A percentile compares a stretch with the other conserved stretches of the same genome.
phyloP scores from a whole-genome alignment of 306 rosid genomes.

The Quercus robur region DNA sequence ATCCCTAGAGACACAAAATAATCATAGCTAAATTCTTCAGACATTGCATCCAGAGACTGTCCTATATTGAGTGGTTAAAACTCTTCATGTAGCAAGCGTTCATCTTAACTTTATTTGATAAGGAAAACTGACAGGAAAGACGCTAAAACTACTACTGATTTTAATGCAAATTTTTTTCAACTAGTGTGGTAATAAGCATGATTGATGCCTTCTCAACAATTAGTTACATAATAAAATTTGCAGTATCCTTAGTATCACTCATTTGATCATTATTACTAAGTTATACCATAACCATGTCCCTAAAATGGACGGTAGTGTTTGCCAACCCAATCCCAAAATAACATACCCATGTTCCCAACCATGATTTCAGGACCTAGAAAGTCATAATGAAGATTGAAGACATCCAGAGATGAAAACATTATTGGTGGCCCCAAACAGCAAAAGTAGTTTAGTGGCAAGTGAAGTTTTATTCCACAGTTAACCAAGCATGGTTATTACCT shows the following conservation, averaged over 20 bases:
- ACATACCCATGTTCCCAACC: not conserved
- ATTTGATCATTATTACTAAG: not conserved
- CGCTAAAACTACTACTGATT: too few relatives aligned
- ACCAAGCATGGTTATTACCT: not conserved
- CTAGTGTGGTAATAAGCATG: too few relatives aligned
- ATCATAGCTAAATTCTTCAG: not conserved
- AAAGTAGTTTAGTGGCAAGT: not conserved
- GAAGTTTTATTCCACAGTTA: not conserved
- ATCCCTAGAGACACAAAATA: not conserved
- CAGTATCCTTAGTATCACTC: too few relatives aligned
- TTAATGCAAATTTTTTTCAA: too few relatives aligned
- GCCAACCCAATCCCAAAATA: not conserved
- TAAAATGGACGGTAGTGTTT: not conserved
- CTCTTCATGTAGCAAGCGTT: too few relatives aligned
- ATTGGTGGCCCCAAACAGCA: not conserved
- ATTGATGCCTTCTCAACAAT: too few relatives aligned
- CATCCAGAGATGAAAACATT: not conserved
- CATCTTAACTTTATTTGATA: too few relatives aligned
- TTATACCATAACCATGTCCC: not conserved
- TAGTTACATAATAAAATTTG: too few relatives aligned
- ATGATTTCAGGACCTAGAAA: not conserved
- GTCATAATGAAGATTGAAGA: not conserved
- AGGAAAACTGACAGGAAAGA: too few relatives aligned
- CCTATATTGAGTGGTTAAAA: not conserved
- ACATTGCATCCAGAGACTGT: not conserved